Percentiles rank a stretch among this genome's conserved stretches.
These are phyloP conservation scores for Xanthoparmelia taractica DNA, from an alignment of 495 filamentous ascomycete genomes.

Conservation along the genomic window DNA sequence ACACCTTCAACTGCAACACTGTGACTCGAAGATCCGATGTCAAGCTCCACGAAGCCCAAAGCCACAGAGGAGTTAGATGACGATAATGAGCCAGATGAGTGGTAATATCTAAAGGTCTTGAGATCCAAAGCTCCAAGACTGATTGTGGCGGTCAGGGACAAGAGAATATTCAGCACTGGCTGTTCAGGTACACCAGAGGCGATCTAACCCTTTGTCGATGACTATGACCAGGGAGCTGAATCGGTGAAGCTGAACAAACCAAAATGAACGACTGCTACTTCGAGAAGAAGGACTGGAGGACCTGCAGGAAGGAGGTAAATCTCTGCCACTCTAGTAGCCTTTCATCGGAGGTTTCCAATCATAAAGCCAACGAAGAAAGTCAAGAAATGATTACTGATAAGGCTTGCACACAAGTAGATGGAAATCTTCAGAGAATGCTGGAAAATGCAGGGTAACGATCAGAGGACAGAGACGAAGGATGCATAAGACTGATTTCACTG, in stretches of 20 bases:
- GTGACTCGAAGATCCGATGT: constrained; percentile 35
- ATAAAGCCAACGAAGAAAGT: not conserved
- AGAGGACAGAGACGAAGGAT: constrained; percentile 71
- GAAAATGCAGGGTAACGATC: constrained; percentile 83
- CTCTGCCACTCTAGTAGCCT: not conserved
- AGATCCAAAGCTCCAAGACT: constrained; percentile 4
- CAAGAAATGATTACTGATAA: not conserved
- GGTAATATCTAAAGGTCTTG: constrained; percentile 47
- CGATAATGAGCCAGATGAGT: constrained; percentile 92
- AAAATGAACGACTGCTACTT: constrained; percentile 94
- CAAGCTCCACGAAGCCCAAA: constrained; percentile 39
- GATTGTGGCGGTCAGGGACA: constrained; percentile 57
- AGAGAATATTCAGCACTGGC: constrained; percentile 94
- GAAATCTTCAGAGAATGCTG: constrained; percentile 86
- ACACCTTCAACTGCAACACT: constrained; percentile 15
- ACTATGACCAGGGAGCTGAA: constrained; percentile 7
- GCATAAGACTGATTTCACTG: constrained; percentile 24
- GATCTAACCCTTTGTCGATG: not conserved
- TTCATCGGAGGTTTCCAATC: not conserved
- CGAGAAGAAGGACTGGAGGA: constrained; percentile 92
- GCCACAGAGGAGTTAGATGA: constrained; percentile 42
- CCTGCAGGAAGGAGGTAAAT: constrained; percentile 81
- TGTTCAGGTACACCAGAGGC: constrained; percentile 57
- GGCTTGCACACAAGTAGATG: constrained; percentile 53
- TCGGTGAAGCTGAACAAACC: constrained; percentile 64